phyloP scores from a whole-genome alignment of 192 early-diverging fungal species.

The Entomortierella chlamydospora region DNA sequence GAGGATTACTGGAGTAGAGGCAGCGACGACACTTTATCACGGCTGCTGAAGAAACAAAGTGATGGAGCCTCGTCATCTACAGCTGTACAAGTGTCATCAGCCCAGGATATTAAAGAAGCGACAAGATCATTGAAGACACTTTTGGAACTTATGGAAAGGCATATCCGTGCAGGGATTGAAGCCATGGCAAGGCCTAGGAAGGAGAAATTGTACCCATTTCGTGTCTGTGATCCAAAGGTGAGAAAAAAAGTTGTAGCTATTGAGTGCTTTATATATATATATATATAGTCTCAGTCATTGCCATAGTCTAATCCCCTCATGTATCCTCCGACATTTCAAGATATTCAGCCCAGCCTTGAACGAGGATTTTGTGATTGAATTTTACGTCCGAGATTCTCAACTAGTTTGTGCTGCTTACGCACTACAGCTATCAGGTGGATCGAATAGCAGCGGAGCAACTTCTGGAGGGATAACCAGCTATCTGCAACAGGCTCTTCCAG shows the following conservation, averaged over 20 bases:
- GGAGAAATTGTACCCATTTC: conserved; percentile 44
- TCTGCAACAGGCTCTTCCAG: conserved; percentile 28
- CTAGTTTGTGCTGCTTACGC: conserved; percentile 52
- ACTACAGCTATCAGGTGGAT: conserved; percentile 34
- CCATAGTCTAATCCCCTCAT: neutral
- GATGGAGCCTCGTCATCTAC: neutral
- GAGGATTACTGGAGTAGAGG: conserved; percentile 36
- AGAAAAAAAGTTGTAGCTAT: too few relatives aligned
- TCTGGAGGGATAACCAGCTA: conserved; percentile 20
- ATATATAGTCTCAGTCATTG: too few relatives aligned
- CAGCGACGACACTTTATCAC: neutral
- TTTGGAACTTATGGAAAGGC: conserved; percentile 26
- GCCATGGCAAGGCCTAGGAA: conserved; percentile 47
- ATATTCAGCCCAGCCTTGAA: conserved; percentile 51
- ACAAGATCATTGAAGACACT: conserved; percentile 29
- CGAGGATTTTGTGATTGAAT: conserved; percentile 53
- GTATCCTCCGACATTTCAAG: conserved; percentile 1
- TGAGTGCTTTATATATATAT: too few relatives aligned
- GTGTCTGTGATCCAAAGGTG: conserved; percentile 51
- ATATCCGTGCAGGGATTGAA: conserved; percentile 41
- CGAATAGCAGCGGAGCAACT: neutral
- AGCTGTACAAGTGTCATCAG: neutral
- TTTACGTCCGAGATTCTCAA: conserved; percentile 41
- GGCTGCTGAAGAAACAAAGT: neutral
- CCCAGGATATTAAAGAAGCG: conserved; percentile 17